Percentiles rank a stretch among this genome's conserved stretches.
These are phyloP conservation scores for Beauveria rudraprayagi DNA, from an alignment of 2,329 filamentous ascomycete genomes.

Conservation along the genomic window DNA sequence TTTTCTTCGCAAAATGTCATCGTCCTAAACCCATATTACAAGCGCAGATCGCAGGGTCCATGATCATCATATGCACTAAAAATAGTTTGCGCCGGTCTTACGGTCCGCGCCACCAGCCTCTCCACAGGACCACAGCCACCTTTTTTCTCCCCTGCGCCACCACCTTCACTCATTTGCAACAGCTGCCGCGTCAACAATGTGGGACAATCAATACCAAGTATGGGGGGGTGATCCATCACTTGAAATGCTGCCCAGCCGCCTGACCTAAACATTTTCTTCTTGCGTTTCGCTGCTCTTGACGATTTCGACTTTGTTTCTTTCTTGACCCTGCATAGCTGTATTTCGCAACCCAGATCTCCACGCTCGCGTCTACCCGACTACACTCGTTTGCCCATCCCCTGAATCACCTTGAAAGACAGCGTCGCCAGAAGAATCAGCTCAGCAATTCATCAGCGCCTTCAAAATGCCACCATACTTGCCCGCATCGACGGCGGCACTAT, in stretches of 20 bases:
- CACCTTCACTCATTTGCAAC: background rate
- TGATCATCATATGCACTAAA: background rate
- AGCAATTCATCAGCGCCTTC: background rate
- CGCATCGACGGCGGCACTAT: background rate
- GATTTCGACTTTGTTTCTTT: background rate
- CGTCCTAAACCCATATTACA: slow-evolving; percentile 1
- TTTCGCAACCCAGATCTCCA: background rate
- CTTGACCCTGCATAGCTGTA: background rate
- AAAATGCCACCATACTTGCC: background rate
- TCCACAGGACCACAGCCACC: slow-evolving; percentile 3
- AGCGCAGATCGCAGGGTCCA: slow-evolving; percentile 3
- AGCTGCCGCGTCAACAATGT: slow-evolving; percentile 8
- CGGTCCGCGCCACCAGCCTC: background rate
- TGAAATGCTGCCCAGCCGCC: slow-evolving; percentile 6
- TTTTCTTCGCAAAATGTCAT: background rate
- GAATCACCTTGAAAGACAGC: background rate
- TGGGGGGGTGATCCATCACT: background rate
- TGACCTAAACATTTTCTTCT: background rate
- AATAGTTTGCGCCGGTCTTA: background rate
- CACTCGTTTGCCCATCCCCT: background rate
- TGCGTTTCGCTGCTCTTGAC: background rate
- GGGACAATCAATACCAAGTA: background rate
- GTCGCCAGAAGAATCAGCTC: background rate
- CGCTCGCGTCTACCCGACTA: background rate
- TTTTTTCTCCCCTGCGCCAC: background rate